Evolutionary conservation across 192 early-diverging fungal species (phyloP).

Genomic region (Jimgerdemannia flammicorona): DNA sequence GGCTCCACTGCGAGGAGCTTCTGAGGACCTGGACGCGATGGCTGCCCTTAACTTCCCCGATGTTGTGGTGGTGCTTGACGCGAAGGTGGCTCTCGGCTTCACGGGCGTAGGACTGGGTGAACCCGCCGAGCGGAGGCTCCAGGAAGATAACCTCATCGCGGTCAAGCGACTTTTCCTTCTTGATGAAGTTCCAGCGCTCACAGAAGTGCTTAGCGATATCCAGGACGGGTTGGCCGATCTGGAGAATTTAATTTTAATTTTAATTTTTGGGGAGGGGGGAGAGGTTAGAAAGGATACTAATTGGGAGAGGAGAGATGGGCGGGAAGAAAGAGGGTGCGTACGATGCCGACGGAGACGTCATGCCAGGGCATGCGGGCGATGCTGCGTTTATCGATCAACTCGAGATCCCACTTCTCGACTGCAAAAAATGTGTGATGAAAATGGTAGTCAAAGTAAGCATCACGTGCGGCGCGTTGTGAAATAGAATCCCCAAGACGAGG

Average conservation of each 20-base stretch:
- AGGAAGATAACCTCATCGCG: slow-evolving; percentile 57
- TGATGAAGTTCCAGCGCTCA: slow-evolving; percentile 87
- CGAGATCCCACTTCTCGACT: slow-evolving; percentile 48
- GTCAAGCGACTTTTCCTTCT: slow-evolving; percentile 61
- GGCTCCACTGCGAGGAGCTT: slow-evolving; percentile 64
- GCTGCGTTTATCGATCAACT: slow-evolving; percentile 41
- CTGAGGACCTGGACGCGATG: slow-evolving; percentile 64
- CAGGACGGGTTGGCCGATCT: slow-evolving; percentile 71
- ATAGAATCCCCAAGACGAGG: no score
- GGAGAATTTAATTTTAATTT: slow-evolving; percentile 2
- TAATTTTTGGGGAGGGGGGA: background rate
- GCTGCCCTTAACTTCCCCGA: slow-evolving; percentile 52
- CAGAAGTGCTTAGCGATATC: slow-evolving; percentile 84
- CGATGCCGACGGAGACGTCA: slow-evolving; percentile 74
- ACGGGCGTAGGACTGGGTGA: slow-evolving; percentile 35
- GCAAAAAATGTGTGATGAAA: background rate
- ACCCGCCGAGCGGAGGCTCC: slow-evolving; percentile 43
- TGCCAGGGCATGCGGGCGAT: slow-evolving; percentile 86
- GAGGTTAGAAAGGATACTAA: background rate
- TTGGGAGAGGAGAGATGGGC: background rate
- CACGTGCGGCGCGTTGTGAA: background rate
- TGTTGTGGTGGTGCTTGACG: slow-evolving; percentile 33
- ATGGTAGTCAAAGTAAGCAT: background rate
- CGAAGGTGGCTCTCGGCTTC: slow-evolving; percentile 52
- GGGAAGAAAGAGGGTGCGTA: slow-evolving; percentile 17